phyloP scores from a whole-genome alignment of 2,329 filamentous ascomycete genomes.

The Trichophyton simii region DNA sequence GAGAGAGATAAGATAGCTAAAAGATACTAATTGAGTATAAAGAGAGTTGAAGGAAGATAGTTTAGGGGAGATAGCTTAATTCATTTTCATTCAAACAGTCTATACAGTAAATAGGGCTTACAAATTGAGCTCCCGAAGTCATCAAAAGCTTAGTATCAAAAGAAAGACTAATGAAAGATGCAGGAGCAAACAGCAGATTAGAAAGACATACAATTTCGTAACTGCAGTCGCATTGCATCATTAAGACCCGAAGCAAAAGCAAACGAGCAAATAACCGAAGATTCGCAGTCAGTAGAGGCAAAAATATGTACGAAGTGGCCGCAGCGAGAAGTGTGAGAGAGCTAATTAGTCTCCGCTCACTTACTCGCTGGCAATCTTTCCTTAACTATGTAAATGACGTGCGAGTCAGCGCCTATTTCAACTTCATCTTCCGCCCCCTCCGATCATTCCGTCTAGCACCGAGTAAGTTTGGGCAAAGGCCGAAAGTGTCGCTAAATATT shows the following conservation, averaged over 20 bases:
- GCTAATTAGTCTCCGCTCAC: neutral
- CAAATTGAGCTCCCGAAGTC: neutral
- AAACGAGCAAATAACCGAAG: neutral
- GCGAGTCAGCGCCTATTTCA: neutral
- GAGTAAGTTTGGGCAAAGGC: too few relatives aligned
- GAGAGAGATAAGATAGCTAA: too few relatives aligned
- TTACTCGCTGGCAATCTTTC: neutral
- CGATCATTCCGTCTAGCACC: too few relatives aligned
- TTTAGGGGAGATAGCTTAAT: too few relatives aligned
- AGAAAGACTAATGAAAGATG: neutral
- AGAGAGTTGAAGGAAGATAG: too few relatives aligned
- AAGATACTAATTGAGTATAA: too few relatives aligned
- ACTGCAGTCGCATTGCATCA: neutral
- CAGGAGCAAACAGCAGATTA: neutral
- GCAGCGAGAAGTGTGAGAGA: neutral
- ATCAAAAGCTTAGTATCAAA: neutral
- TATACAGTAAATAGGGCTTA: neutral
- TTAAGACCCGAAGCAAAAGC: neutral
- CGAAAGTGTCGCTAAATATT: too few relatives aligned
- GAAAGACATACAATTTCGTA: neutral
- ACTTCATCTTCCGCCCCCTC: neutral
- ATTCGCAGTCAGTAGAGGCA: neutral
- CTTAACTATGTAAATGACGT: too few relatives aligned
- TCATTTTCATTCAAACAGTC: neutral
- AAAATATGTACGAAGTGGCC: neutral